A percentile compares a stretch with the other conserved stretches of the same genome.
phyloP scores from a whole-genome alignment of 805 yeast species.

The Phaffomyces opuntiae region DNA sequence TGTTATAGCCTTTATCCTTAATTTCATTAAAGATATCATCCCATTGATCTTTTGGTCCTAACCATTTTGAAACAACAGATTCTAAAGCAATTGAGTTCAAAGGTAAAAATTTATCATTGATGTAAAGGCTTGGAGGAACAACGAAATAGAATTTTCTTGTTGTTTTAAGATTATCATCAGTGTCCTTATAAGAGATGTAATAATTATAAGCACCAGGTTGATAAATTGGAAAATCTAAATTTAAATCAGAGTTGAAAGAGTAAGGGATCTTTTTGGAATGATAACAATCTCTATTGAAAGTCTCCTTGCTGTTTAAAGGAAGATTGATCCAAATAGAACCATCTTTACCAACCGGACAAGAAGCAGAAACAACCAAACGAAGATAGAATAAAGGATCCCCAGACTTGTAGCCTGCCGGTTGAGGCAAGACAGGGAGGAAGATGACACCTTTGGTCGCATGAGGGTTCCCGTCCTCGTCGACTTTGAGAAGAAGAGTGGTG shows the following conservation, averaged over 20 bases:
- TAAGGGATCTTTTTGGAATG: slow-evolving; percentile 42
- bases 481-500: slow-evolving; percentile 28
- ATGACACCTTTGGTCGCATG: slow-evolving; percentile 30
- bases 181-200: slow-evolving; percentile 51
- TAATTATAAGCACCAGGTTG: slow-evolving; percentile 77
- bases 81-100: slow-evolving; percentile 77
- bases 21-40: slow-evolving; percentile 53
- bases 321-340: slow-evolving; percentile 72
- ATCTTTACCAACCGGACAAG: slow-evolving; percentile 61
- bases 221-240: slow-evolving; percentile 53
- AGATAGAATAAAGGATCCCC: slow-evolving; percentile 44
- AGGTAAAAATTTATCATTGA: slow-evolving; percentile 52
- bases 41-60: slow-evolving; percentile 70
- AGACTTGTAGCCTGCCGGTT: slow-evolving; percentile 26
- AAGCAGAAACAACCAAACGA: slow-evolving; percentile 64
- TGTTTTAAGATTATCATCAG: slow-evolving; percentile 29
- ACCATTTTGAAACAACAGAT: slow-evolving; percentile 86
- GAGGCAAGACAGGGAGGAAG: slow-evolving; percentile 32
- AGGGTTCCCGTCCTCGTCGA: slow-evolving; percentile 29
- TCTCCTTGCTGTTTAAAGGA: slow-evolving; percentile 37
- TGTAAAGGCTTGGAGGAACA: slow-evolving; percentile 68
- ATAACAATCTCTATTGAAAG: slow-evolving; percentile 53
- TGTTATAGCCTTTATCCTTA: slow-evolving; percentile 76
- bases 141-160: slow-evolving; percentile 66
- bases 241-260: slow-evolving; percentile 59